Base-by-base conservation (phyloP, 2,329 filamentous ascomycete genomes). In the Pyrenophora teres region DNA sequence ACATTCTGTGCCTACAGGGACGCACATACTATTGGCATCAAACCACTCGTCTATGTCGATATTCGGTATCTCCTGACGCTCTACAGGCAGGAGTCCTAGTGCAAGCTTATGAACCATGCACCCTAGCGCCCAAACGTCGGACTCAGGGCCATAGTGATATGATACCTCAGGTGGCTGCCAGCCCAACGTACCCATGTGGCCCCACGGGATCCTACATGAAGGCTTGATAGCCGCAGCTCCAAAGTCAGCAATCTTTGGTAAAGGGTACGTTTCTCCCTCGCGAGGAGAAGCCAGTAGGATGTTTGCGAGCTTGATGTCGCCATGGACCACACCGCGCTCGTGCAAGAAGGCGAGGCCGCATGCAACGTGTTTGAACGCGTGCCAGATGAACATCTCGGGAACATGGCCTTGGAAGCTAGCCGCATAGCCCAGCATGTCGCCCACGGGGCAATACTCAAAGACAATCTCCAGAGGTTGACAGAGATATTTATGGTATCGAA, bases 311-410 rank as follows among this genome's bases (percentile, higher is more conserved):
- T 50, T 50, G 2, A 45, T 42, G 2, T 50, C 47, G 30, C 41
- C 41, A 13, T 60, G 54, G 8, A 55, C n/a, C 3, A 60, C 38
- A 7, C 40, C 35, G 6, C 40, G 45, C 3, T 36, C 25, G 27
- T 60, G 57, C 16, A 57, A 30, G 19, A 46, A 55, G 7, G 47
- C n/a, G 3, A 60, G 41, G 1, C 54, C 55, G n/a, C 27, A 32
- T 1, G 54, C 46, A 6, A 60, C 8, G 38, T 46, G 43, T 15
- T 46, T 46, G 16, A 46, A 33, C 3, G 36, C 16, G 21, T 46
- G 43, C 43, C 43, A 46, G 4, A 39, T 37, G 25, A 46, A 39
- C 27, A 32, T 16, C 36, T 46, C 43, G 6, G 43, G 31, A 21
- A 31, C n/a, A 4, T 13, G 3, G 0, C 10, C 16, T 21, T 39